Base-by-base conservation (phyloP, 305 asterid genomes). In the Plantago lanceolata region DNA sequence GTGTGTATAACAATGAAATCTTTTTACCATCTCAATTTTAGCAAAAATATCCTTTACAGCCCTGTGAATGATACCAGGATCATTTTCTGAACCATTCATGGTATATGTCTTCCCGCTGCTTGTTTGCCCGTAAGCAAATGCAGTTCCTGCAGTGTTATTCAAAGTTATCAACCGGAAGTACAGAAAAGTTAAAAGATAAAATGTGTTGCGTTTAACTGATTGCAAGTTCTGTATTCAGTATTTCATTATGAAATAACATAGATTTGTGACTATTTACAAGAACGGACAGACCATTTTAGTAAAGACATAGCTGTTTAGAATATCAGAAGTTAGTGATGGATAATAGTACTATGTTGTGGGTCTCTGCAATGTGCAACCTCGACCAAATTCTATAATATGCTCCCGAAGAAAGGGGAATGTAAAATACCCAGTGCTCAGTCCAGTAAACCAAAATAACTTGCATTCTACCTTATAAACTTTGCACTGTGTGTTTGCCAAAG, bases 81-180 rank as follows among this genome's bases (percentile, higher is more conserved):
- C 96, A 74, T 74, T 79, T 62, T 85, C 89, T 16, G 95, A 87
- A 70, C 97, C 95, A 72, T 89, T 93, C 99, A 93, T 89, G 37
- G 99, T 93, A 73, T 70, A 93, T 15, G 97, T 93, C 79, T 93
- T 89, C 31, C 99, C 99, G 76, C 99, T 93, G 68, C 99, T 93
- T 55, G 97, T 89, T 80, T 93, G 99, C 45, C 99, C 99, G 66
- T 87, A 93, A 19, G 99, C 99, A 80, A 93, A 93, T 72, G 89
- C 96, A 76, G 99, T 89, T 73, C 97, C 97, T 93, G 78, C 71
- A 81, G 62, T 43, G 50, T 53, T 45, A 61, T 61, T 45, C 8
- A 33, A 33, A 4, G 40, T 33, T 33, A 33, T 33, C 5, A 4
- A 33, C 40, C 6, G 0, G 6, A 33, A 33, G 8, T 33, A 33